Conservation (phyloP, 2,329 filamentous ascomycete species). For the Myriosclerotinia curreyana region DNA sequence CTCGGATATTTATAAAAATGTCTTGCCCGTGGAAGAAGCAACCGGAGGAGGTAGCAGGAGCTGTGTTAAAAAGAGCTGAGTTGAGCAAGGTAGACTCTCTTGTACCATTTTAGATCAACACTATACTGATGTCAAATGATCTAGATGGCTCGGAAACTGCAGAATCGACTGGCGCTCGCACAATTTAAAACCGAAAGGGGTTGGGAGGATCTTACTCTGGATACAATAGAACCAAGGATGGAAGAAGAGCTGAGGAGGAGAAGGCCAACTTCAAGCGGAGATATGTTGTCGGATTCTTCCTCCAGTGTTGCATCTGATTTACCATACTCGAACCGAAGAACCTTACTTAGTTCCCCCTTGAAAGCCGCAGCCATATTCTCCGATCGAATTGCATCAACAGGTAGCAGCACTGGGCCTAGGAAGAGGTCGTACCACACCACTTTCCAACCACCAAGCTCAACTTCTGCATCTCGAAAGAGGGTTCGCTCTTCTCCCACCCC, state of each 20-base stretch:
- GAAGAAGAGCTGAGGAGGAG: conserved; percentile 70
- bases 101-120: conserved; percentile 19
- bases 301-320: conserved; percentile 73
- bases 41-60: conserved; percentile 62
- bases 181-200: conserved; percentile 97
- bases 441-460: conserved; percentile 49
- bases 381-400: conserved; percentile 71
- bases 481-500: conserved; percentile 63
- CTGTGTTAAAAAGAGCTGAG: conserved; percentile 69
- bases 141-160: conserved; percentile 88
- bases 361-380: conserved; percentile 76
- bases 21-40: conserved; percentile 61
- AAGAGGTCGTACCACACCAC: conserved; percentile 61
- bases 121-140: conserved; percentile 27
- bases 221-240: conserved; percentile 79
- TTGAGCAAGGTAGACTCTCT: conserved; percentile 65
- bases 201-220: conserved; percentile 85
- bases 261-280: conserved; percentile 61
- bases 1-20: conserved; percentile 42
- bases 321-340: conserved; percentile 58
- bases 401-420: conserved; percentile 62
- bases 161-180: conserved; percentile 90
- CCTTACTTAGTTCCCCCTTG: conserved; percentile 75
- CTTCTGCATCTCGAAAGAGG: conserved; percentile 61
- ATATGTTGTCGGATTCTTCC: conserved; percentile 81